Percentiles rank a stretch among this genome's conserved stretches.
phyloP scores from a whole-genome alignment of 176 grass and related monocot genomes.

The Dendrocalamus sinicus region DNA sequence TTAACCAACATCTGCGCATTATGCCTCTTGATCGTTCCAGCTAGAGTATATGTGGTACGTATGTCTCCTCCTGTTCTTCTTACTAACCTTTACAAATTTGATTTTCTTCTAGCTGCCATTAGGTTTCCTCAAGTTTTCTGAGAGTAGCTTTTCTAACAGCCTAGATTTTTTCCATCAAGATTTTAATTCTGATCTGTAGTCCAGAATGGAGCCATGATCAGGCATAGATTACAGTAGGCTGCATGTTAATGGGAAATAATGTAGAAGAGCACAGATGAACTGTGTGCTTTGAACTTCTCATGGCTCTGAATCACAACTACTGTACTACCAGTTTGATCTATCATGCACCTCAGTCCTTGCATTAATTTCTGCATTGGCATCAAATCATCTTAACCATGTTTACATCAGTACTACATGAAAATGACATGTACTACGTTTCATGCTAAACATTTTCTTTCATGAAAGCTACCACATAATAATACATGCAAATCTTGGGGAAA shows the following conservation, averaged over 20 bases:
- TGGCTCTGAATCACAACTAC: not conserved
- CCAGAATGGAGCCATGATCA: not conserved
- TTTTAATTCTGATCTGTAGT: not conserved
- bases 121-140: not conserved
- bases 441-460: not conserved
- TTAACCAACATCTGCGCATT: conserved; percentile 34
- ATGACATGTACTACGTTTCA: conserved; percentile 1
- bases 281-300: not conserved
- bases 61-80: not conserved
- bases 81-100: not conserved
- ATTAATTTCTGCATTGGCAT: conserved; percentile 24
- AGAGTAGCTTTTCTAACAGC: not conserved
- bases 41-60: conserved; percentile 9
- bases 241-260: not conserved
- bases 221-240: not conserved
- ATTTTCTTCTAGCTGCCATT: not conserved
- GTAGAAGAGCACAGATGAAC: conserved; percentile 2
- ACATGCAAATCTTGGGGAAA: not conserved
- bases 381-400: not conserved
- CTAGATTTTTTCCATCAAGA: not conserved
- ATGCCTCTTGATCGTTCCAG: not conserved
- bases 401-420: not conserved
- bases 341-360: conserved; percentile 6
- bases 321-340: not conserved
- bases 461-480: not conserved